Percentiles rank a stretch among this genome's conserved stretches.
phyloP scores from a whole-genome alignment of 257 asterid species.

The Nemophila menziesii region DNA sequence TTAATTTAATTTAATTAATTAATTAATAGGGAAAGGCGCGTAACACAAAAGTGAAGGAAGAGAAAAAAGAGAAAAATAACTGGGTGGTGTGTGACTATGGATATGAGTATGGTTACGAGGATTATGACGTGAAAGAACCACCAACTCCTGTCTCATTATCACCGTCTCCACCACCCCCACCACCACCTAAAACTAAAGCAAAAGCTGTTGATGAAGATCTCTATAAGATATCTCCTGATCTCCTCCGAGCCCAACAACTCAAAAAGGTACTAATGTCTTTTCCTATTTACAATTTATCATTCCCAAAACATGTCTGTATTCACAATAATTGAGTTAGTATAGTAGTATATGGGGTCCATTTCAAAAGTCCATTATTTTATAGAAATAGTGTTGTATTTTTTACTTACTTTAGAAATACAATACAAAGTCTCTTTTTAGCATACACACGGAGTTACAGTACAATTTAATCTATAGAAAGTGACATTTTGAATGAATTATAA shows the following conservation, averaged over 20 bases:
- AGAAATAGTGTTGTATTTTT: too few relatives aligned
- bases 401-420: too few relatives aligned
- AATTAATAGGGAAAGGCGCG: slow-evolving; percentile 24
- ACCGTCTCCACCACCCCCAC: slow-evolving; percentile 17
- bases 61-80: slow-evolving; percentile 13
- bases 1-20: neutral
- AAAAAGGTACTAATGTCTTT: slow-evolving; percentile 23
- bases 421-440: too few relatives aligned
- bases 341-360: too few relatives aligned
- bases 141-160: slow-evolving; percentile 23
- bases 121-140: slow-evolving; percentile 19
- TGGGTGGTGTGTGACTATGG: slow-evolving; percentile 47
- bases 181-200: slow-evolving; percentile 38
- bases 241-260: slow-evolving; percentile 35
- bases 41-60: slow-evolving; percentile 20
- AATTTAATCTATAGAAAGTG: too few relatives aligned
- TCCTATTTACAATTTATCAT: too few relatives aligned
- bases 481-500: neutral
- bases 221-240: slow-evolving; percentile 66
- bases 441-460: too few relatives aligned
- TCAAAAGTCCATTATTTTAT: too few relatives aligned
- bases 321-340: too few relatives aligned
- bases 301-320: too few relatives aligned
- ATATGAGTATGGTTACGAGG: too few relatives aligned
- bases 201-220: slow-evolving; percentile 80